Conservation (phyloP, 495 filamentous ascomycete genomes). For the Aspergillus baeticus region DNA sequence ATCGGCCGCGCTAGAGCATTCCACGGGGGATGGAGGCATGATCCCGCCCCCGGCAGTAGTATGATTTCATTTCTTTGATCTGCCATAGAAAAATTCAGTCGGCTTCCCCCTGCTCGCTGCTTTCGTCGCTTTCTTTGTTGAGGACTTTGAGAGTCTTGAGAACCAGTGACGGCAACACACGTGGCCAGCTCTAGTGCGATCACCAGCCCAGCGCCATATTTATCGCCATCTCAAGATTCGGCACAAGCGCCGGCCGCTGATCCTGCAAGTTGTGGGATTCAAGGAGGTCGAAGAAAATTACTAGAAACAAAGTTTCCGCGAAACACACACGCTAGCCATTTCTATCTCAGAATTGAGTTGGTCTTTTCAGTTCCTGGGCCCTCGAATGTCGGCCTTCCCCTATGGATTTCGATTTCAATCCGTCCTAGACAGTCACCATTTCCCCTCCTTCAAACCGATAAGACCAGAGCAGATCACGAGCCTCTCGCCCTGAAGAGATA, state of each 20-base stretch:
- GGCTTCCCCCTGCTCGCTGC: slow-evolving; percentile 2
- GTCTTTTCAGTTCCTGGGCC: not conserved
- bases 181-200: slow-evolving; percentile 14
- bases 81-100: slow-evolving; percentile 2
- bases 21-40: not conserved
- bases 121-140: not conserved
- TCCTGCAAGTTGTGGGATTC: slow-evolving; percentile 3
- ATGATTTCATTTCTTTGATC: not conserved
- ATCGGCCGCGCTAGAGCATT: slow-evolving; percentile 7
- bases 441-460: not conserved
- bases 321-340: slow-evolving; percentile 8
- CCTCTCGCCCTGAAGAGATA: slow-evolving; percentile 1
- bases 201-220: slow-evolving; percentile 3
- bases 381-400: slow-evolving; percentile 5
- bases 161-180: slow-evolving; percentile 18
- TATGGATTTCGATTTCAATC: slow-evolving; percentile 6
- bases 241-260: slow-evolving; percentile 9
- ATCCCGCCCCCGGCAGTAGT: not conserved
- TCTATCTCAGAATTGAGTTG: slow-evolving; percentile 1
- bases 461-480: not conserved
- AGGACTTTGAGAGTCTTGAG: not conserved
- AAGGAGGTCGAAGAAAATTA: not conserved
- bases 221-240: slow-evolving; percentile 11
- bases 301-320: slow-evolving; percentile 1
- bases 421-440: not conserved